phyloP scores from a whole-genome alignment of 2,329 filamentous ascomycete genomes.

The Coleophoma cylindrospora region DNA sequence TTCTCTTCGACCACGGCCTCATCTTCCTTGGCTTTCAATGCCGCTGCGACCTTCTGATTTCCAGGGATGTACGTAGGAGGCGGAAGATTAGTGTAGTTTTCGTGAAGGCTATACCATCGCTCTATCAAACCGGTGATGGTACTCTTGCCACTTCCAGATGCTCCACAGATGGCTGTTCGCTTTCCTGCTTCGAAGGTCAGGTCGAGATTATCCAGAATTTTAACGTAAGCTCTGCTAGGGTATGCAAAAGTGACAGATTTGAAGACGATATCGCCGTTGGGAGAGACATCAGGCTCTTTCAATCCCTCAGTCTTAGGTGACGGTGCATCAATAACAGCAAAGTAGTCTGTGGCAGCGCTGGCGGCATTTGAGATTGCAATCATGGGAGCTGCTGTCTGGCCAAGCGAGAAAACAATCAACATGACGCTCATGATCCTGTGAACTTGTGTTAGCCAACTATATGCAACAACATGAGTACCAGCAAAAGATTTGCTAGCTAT shows the following conservation, averaged over 20 bases:
- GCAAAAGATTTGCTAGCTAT: not conserved
- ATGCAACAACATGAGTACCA: not conserved
- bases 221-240: constrained; percentile 21
- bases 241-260: constrained; percentile 34
- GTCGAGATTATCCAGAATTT: constrained; percentile 25
- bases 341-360: constrained; percentile 31
- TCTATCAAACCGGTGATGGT: constrained; percentile 49
- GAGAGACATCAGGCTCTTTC: constrained; percentile 42
- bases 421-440: constrained; percentile 45
- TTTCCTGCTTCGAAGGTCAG: constrained; percentile 25
- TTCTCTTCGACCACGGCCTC: not conserved
- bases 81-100: constrained; percentile 3
- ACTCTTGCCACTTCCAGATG: constrained; percentile 53
- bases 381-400: constrained; percentile 51
- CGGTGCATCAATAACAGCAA: constrained; percentile 29
- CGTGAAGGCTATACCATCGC: constrained; percentile 50
- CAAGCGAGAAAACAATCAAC: constrained; percentile 50
- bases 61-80: not conserved
- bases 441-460: not conserved
- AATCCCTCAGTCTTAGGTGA: constrained; percentile 34
- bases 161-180: constrained; percentile 50
- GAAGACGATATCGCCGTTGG: constrained; percentile 48
- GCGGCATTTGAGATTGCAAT: constrained; percentile 40
- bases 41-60: too few relatives aligned
- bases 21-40: not conserved